Percentiles rank a stretch among this genome's conserved stretches.
Conservation (phyloP, 768 basidiomycete species). For the Pleurotus ostreatus region DNA sequence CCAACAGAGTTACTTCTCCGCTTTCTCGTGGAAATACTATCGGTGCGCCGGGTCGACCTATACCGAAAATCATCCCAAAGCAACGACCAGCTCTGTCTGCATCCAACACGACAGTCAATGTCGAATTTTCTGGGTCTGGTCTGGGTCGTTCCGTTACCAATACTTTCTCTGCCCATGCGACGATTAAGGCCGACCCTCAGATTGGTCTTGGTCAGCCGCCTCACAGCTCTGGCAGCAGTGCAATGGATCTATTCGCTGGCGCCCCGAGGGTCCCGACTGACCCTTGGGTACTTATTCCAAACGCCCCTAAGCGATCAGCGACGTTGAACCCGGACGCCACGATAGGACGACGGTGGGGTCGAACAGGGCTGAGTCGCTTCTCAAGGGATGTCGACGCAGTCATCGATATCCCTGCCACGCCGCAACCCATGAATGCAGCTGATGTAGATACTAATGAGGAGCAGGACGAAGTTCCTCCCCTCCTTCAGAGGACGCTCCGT, state of each 20-base stretch:
- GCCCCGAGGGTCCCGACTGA: conserved; percentile 59
- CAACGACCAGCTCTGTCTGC: conserved; percentile 81
- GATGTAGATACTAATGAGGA: conserved; percentile 33
- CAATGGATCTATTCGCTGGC: conserved; percentile 93
- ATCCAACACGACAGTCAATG: conserved; percentile 89
- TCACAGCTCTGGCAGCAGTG: conserved; percentile 20
- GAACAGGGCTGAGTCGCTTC: conserved; percentile 26
- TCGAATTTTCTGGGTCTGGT: conserved; percentile 83
- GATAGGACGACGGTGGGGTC: conserved; percentile 16
- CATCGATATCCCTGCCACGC: conserved; percentile 47
- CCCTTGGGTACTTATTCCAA: conserved; percentile 71
- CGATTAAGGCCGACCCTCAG: conserved; percentile 1
- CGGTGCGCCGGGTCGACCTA: conserved; percentile 14
- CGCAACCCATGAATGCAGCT: conserved; percentile 10
- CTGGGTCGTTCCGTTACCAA: conserved; percentile 37
- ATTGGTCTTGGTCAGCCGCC: not conserved
- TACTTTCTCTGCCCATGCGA: conserved; percentile 23
- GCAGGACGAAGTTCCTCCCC: conserved; percentile 41
- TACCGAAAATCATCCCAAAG: conserved; percentile 65
- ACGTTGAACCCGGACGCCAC: conserved; percentile 18
- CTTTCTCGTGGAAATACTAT: conserved; percentile 11
- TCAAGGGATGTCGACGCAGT: conserved; percentile 78
- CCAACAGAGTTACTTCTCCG: conserved; percentile 17
- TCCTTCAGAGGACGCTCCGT: conserved; percentile 64
- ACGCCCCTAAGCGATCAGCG: conserved; percentile 22